Evolutionary conservation across 2,329 filamentous ascomycete genomes (phyloP).

Genomic region (Diaporthe citri): DNA sequence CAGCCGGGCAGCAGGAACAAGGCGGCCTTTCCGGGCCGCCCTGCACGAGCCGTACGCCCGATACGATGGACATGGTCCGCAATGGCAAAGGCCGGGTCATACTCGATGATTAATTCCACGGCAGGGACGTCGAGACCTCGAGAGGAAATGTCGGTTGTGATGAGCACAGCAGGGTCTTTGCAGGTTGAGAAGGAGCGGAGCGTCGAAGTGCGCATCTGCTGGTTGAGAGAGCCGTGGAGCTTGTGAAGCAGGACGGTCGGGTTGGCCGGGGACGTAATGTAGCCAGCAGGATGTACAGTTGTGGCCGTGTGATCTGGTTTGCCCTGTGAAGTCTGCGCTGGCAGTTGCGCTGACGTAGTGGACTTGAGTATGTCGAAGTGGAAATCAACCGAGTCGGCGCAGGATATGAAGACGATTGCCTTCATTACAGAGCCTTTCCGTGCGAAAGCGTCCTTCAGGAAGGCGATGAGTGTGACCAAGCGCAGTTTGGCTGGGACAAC

Average conservation of each 20-base stretch:
- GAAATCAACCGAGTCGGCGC: slow-evolving; percentile 96
- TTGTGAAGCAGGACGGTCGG: slow-evolving; percentile 81
- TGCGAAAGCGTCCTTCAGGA: slow-evolving; percentile 88
- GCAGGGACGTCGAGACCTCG: slow-evolving; percentile 95
- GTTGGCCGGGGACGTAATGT: slow-evolving; percentile 82
- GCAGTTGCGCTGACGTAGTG: slow-evolving; percentile 47
- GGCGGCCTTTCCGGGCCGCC: slow-evolving; percentile 85
- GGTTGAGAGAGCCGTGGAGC: slow-evolving; percentile 91
- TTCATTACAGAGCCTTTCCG: slow-evolving; percentile 95
- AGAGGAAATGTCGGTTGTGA: slow-evolving; percentile 96
- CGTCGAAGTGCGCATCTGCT: slow-evolving; percentile 88
- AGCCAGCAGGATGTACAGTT: slow-evolving; percentile 74
- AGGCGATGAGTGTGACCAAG: slow-evolving; percentile 86
- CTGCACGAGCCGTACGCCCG: slow-evolving; percentile 93
- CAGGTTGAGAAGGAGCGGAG: slow-evolving; percentile 83
- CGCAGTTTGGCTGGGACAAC: slow-evolving; percentile 91
- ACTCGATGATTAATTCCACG: slow-evolving; percentile 94
- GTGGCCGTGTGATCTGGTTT: slow-evolving; percentile 50
- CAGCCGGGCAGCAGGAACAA: slow-evolving; percentile 92
- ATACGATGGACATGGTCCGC: slow-evolving; percentile 96
- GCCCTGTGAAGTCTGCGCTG: slow-evolving; percentile 45
- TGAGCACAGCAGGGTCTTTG: slow-evolving; percentile 81
- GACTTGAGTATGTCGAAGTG: slow-evolving; percentile 86
- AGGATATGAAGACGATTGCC: slow-evolving; percentile 95
- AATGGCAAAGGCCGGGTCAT: slow-evolving; percentile 93